These are phyloP conservation scores for Trichopus zeylanicus DNA, from an alignment of 116 monocot species.

Conservation along the genomic window DNA sequence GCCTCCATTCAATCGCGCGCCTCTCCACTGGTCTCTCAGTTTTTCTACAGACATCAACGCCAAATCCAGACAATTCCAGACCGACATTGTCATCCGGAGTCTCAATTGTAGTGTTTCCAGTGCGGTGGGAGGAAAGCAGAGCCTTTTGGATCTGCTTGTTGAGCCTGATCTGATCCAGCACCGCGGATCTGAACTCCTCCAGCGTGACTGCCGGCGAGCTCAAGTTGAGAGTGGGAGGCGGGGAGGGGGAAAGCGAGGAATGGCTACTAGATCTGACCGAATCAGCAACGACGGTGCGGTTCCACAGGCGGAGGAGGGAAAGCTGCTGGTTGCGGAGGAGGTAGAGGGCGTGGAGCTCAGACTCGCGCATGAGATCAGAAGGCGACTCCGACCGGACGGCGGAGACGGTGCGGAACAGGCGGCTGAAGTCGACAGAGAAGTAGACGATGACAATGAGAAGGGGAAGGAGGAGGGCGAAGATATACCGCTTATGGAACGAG, in stretches of 20 bases:
- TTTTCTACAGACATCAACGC: constrained; percentile 41
- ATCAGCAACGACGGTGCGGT: constrained; percentile 15
- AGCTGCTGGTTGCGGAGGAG: constrained; percentile 58
- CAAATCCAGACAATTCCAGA: constrained; percentile 12
- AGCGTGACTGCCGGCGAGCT: constrained; percentile 20
- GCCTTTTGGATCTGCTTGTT: constrained; percentile 63
- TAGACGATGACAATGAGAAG: constrained; percentile 38
- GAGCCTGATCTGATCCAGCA: constrained; percentile 66
- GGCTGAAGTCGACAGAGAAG: constrained; percentile 40
- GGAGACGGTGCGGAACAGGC: constrained; percentile 14
- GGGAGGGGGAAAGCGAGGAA: constrained; percentile 5
- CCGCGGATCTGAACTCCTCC: constrained; percentile 41
- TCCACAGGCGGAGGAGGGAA: constrained; percentile 48
- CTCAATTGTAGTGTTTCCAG: constrained; percentile 13
- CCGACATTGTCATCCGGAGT: constrained; percentile 17
- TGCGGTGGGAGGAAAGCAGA: constrained; percentile 53
- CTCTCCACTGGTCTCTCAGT: constrained; percentile 17
- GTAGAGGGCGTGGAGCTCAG: constrained; percentile 59
- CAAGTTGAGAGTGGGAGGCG: constrained; percentile 5
- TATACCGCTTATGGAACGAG: constrained; percentile 17
- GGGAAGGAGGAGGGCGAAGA: constrained; percentile 44
- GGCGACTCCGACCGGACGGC: constrained; percentile 1
- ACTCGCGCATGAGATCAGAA: constrained; percentile 39
- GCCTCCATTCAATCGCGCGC: constrained; percentile 81
- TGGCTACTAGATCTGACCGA: constrained; percentile 9